Conservation (phyloP, 192 early-diverging fungal genomes). For the Podila verticillata region DNA sequence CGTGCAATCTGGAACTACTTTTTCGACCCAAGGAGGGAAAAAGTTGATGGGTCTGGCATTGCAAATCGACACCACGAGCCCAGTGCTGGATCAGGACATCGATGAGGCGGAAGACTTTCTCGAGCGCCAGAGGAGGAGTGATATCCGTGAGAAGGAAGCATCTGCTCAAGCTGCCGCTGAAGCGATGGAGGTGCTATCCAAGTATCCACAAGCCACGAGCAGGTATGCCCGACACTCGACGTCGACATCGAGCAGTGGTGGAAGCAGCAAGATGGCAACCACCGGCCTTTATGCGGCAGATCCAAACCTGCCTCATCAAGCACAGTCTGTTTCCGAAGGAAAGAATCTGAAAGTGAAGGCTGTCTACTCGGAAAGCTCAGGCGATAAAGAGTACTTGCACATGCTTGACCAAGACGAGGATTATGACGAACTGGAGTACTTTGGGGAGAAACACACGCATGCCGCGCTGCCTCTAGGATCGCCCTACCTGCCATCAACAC, state of each 20-base stretch:
- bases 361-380: background rate
- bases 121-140: slow-evolving; percentile 12
- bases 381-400: slow-evolving; percentile 4
- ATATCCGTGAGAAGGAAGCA: slow-evolving; percentile 18
- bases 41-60: slow-evolving; percentile 1
- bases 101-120: slow-evolving; percentile 13
- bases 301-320: slow-evolving; percentile 15
- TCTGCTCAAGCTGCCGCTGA: slow-evolving; percentile 33
- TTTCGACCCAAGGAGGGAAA: background rate
- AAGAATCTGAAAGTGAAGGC: slow-evolving; percentile 1
- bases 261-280: slow-evolving; percentile 6
- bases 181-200: slow-evolving; percentile 36
- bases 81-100: background rate
- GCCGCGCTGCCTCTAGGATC: slow-evolving; percentile 25
- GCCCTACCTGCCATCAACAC: slow-evolving; percentile 48
- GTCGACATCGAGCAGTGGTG: slow-evolving; percentile 3
- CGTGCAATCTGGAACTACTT: background rate
- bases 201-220: slow-evolving; percentile 42
- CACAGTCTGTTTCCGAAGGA: slow-evolving; percentile 2
- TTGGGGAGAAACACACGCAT: slow-evolving; percentile 32
- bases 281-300: slow-evolving; percentile 25
- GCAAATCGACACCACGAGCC: slow-evolving; percentile 28
- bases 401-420: slow-evolving; percentile 21
- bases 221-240: slow-evolving; percentile 9
- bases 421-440: slow-evolving; percentile 43